These are phyloP conservation scores for Coleophoma crateriformis DNA, from an alignment of 2,329 filamentous ascomycete genomes.

Conservation along the genomic window DNA sequence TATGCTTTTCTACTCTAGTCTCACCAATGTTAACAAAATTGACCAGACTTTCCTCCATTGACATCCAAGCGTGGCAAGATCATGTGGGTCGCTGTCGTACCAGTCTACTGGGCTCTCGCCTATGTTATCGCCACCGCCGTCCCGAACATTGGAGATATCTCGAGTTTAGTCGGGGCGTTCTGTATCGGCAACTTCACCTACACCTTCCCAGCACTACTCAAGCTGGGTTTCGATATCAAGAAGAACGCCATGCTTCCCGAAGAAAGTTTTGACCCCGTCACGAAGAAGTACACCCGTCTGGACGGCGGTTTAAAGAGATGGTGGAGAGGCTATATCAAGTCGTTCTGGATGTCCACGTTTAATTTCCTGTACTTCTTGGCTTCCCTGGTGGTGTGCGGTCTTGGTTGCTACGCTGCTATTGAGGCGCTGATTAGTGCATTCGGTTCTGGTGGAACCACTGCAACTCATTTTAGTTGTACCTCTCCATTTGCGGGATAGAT, in stretches of 20 bases:
- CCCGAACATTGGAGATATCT: slow-evolving; percentile 41
- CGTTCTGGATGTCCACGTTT: slow-evolving; percentile 27
- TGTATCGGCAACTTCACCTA: slow-evolving; percentile 54
- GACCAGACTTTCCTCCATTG: slow-evolving; percentile 35
- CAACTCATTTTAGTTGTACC: slow-evolving; percentile 11
- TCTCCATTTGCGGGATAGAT: slow-evolving; percentile 10
- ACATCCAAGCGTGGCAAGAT: slow-evolving; percentile 14
- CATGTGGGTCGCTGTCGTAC: slow-evolving; percentile 41
- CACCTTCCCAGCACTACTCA: slow-evolving; percentile 39
- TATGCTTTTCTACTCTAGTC: slow-evolving; percentile 37
- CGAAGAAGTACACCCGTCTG: slow-evolving; percentile 6
- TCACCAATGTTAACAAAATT: slow-evolving; percentile 42
- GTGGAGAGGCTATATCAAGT: slow-evolving; percentile 31
- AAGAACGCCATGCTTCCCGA: slow-evolving; percentile 36
- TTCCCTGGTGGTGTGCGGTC: slow-evolving; percentile 27
- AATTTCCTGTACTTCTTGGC: slow-evolving; percentile 32
- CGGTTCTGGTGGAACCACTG: slow-evolving; percentile 3
- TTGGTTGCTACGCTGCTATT: slow-evolving; percentile 35
- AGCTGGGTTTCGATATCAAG: slow-evolving; percentile 37
- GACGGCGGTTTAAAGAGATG: slow-evolving; percentile 34
- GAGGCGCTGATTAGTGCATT: slow-evolving; percentile 26
- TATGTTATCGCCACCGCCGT: slow-evolving; percentile 49
- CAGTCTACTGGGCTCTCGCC: slow-evolving; percentile 51
- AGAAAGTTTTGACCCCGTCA: slow-evolving; percentile 36
- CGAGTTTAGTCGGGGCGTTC: slow-evolving; percentile 42